These are phyloP conservation scores for Serendipita vermifera DNA, from an alignment of 768 basidiomycete genomes.

Conservation along the genomic window DNA sequence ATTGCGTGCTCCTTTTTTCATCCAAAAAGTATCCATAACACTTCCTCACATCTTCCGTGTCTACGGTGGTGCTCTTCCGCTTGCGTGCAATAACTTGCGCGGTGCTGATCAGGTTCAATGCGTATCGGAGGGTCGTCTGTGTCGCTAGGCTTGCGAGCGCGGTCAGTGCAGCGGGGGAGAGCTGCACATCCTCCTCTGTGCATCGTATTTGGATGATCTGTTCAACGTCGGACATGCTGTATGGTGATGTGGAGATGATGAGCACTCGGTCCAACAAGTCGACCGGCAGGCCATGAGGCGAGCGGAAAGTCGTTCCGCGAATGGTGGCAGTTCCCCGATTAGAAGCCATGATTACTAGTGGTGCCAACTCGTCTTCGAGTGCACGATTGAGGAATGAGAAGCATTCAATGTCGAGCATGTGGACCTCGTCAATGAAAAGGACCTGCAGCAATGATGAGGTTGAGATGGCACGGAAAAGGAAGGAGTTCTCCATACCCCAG, in stretches of 20 bases:
- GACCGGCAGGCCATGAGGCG: constrained; percentile 88
- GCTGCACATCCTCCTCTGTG: constrained; percentile 88
- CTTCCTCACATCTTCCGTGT: constrained; percentile 69
- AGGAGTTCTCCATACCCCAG: constrained; percentile 51
- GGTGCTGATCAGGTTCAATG: constrained; percentile 89
- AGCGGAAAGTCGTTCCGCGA: constrained; percentile 86
- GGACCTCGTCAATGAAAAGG: constrained; percentile 97
- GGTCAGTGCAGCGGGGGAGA: constrained; percentile 55
- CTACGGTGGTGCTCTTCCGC: constrained; percentile 68
- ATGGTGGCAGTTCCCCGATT: constrained; percentile 93
- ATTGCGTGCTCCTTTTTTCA: constrained; percentile 83
- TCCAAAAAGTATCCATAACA: constrained; percentile 89
- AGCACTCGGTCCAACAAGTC: constrained; percentile 91
- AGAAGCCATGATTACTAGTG: constrained; percentile 95
- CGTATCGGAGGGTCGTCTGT: constrained; percentile 85
- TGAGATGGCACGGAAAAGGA: constrained; percentile 7
- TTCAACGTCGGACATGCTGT: constrained; percentile 66
- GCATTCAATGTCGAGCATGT: constrained; percentile 99
- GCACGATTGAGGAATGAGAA: constrained; percentile 98
- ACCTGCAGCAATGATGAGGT: constrained; percentile 37
- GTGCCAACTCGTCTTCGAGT: constrained; percentile 83
- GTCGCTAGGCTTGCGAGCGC: constrained; percentile 82
- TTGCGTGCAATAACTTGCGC: constrained; percentile 75
- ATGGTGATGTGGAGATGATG: constrained; percentile 88
- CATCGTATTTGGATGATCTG: constrained; percentile 90